Evolutionary conservation across 805 yeast species (phyloP), one percentile per base, ranked within the genome.

Genomic region (Schwanniomyces polymorphus): DNA sequence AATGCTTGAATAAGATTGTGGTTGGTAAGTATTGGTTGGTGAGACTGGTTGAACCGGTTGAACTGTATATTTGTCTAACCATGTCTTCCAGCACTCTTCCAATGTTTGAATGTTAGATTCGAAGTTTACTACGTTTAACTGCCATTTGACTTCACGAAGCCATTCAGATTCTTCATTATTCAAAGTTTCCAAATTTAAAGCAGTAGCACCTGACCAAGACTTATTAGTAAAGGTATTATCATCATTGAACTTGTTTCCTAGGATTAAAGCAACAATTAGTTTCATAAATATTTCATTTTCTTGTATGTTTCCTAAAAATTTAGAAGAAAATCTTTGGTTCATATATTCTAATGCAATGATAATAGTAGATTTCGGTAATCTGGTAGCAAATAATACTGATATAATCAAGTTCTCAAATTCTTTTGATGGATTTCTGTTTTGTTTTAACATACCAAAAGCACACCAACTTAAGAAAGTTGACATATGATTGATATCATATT

Each of bases 181-280:
- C 52, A 92, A 76, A 29, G 77, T 67, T 2, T 60, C 60, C 41
- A 88, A 74, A 6, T 80, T 67, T 52, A 92, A 77, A 16, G 95
- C 95, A 5, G 97, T 88, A n/a, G 97, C 98, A 51, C 90, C 91
- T 37, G 90, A 81, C 99, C 99, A 92, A 7, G 97, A 89, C 60
- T 84, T 85, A 70, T 92, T 92, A 50, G 96, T 90, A 63, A 92
- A 92, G 26, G 97, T 92, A 70, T 92, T 91, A 71, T 92, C 99
- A 68, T 92, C 98, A 63, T 91, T 90, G 65, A 90, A 89, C 70
- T 92, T 92, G 73, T 92, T 92, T 41, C 97, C 96, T 51, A 92
- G 73, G 31, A 92, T 81, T 38, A 92, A 75, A 2, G 95, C 78
- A 17, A 86, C 75, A 38, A 85, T 82, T 37, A 90, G 65, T 63